Evolutionary conservation across 345 rosid species (phyloP), one percentile per base, ranked within the genome.

Genomic region (Populus deltoides): DNA sequence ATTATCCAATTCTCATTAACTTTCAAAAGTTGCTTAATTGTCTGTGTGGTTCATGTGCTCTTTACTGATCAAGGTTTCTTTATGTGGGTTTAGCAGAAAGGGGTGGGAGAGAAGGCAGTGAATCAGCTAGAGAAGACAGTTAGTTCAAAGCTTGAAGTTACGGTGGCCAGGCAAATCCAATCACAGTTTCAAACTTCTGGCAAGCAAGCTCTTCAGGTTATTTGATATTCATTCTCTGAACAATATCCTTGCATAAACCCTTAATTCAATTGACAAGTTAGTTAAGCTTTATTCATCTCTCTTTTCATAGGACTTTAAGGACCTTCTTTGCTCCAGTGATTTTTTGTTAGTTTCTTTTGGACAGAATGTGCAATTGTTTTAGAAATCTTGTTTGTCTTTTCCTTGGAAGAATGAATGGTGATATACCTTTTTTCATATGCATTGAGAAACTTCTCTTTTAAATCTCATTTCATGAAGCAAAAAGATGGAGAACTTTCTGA

Each of bases 101-200:
- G 97, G 73, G 79, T 93, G 39, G 88, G 98, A 83, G 98, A 95
- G 83, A 95, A 92, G 89, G 91, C 93, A 65, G 90, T 92, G 76
- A 89, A 86, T 82, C 98, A 90, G 74, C 89, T 96, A 55, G 98
- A 96, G 45, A 96, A 90, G 70, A 87, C 97, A 47, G 89, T 96
- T 75, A 88, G 77, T 78, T 86, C 91, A 63, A 96, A 92, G 83
- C 92, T 93, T 66, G 99, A 93, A 81, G 85, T 91, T 73, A 82
- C 93, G n/a, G 88, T 93, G 72, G 89, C 92, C 55, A 89, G 88
- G 84, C 99, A 96, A 84, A 96, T 93, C 75, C 91, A 89, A 74
- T 82, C 89, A 70, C 98, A 93, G 75, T 91, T 96, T 85, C 99
- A 96, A 88, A 93, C 94, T 71, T 89, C 97, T 85, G 99, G 97